Evolutionary conservation across 768 basidiomycete species (phyloP), one percentile per base, ranked within the genome.

Genomic region (Rhizopogon vesiculosus): DNA sequence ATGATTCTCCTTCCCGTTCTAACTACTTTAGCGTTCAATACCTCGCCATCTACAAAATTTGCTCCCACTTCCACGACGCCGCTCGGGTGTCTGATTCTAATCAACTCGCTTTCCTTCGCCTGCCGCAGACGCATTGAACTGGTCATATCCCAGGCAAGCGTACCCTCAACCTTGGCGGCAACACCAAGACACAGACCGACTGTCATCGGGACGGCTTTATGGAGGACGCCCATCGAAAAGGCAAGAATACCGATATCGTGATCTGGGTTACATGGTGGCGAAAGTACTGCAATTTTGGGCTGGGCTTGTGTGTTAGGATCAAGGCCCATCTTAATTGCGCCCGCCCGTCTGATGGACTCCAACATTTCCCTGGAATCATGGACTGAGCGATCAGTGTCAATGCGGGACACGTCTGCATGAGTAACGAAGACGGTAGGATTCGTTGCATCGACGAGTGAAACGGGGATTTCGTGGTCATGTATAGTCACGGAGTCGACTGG

Each of bases 141-240:
- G 42, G 15, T 28, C 72, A 50, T 81, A 78, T 77, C 69, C 77
- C 79, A 81, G 9, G 80, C 78, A 12, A 87, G 61, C 0, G 87
- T 83, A 1, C 74, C 77, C n/a, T 74, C 59, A 9, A 83, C 69
- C 44, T 77, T 75, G 3, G 82, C 74, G 0, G 86, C 85, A 16
- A 87, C 85, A 0, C 86, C 87, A 7, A 86, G 75, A 60, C 86
- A 84, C 33, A 88, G 72, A 0, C 82, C 86, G 3, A 90, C 82
- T 0, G 86, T 89, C 83, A 89, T 84, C 0, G 85, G 86, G 0
- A 88, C 78, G 0, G 89, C 86, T 56, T 82, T 82, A 66, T 89
- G 85, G 15, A 84, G 69, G 3, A 84, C 79, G 1, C 86, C 86
- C 87, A 90, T 87, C 0, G 86, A 86, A 29, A 85, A 72, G 7